Percentiles rank a stretch among this genome's conserved stretches.
phyloP scores from a whole-genome alignment of 2,329 filamentous ascomycete species.

The Pleomassaria siparia region DNA sequence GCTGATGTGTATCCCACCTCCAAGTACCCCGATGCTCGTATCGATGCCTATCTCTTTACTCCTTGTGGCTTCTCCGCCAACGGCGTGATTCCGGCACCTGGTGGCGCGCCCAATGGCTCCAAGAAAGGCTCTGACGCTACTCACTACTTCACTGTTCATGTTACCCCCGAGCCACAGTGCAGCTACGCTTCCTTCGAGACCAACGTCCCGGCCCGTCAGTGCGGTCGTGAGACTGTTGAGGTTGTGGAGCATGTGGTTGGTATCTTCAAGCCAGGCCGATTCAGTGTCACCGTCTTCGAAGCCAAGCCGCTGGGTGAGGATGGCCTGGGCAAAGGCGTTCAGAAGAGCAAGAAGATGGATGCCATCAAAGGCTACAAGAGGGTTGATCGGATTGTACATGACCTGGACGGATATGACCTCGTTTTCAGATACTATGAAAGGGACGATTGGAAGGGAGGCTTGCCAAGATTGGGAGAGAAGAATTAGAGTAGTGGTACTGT shows the following conservation, averaged over 20 bases:
- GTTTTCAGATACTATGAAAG: constrained; percentile 96
- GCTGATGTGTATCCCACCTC: constrained; percentile 84
- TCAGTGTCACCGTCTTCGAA: constrained; percentile 96
- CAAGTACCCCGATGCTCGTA: constrained; percentile 86
- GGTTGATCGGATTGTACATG: constrained; percentile 93
- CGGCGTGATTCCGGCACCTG: constrained; percentile 82
- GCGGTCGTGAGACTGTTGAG: constrained; percentile 82
- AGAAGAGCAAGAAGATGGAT: constrained; percentile 61
- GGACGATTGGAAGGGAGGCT: constrained; percentile 73
- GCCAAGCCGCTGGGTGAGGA: constrained; percentile 64
- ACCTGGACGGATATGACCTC: constrained; percentile 95
- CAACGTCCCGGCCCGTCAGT: constrained; percentile 88
- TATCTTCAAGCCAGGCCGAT: constrained; percentile 97
- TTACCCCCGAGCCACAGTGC: constrained; percentile 95
- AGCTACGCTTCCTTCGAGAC: constrained; percentile 98
- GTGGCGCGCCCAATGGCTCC: constrained; percentile 47
- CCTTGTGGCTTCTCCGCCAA: constrained; percentile 98
- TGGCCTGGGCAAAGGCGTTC: constrained; percentile 44
- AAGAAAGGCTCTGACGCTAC: constrained; percentile 44
- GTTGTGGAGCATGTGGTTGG: constrained; percentile 90
- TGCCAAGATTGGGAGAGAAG: constrained; percentile 61
- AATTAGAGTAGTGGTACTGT: no score
- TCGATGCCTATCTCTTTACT: constrained; percentile 95
- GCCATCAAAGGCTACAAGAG: constrained; percentile 82
- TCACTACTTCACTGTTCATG: constrained; percentile 98